Evolutionary conservation across 1,284 basidiomycete species (phyloP).

Genomic region (Waitea zeae): DNA sequence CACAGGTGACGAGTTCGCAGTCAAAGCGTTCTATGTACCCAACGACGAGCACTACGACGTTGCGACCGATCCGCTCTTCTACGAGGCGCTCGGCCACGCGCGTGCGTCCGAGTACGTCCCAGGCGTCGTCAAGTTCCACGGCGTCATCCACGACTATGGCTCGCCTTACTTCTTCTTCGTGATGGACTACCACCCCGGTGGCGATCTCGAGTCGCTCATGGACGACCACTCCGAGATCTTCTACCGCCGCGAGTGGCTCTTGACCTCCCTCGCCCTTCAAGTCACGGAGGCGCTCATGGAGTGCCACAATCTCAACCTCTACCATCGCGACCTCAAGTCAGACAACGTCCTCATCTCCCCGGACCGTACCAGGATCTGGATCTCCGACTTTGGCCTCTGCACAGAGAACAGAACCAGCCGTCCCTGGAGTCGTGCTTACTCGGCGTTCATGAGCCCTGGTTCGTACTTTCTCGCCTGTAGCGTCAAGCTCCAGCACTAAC

Average conservation of each 20-base stretch:
- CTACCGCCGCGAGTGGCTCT: conserved; percentile 28
- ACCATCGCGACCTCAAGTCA: conserved; percentile 59
- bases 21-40: too few species aligned
- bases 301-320: conserved; percentile 42
- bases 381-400: conserved; percentile 57
- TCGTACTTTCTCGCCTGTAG: conserved; percentile 8
- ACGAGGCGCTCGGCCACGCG: too few species aligned
- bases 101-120: too few species aligned
- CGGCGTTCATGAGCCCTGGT: conserved; percentile 50
- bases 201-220: too few species aligned
- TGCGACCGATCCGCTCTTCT: too few species aligned
- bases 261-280: conserved; percentile 34
- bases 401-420: conserved; percentile 27
- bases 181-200: too few species aligned
- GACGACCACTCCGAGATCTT: too few species aligned
- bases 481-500: background rate
- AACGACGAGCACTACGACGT: too few species aligned
- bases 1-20: too few species aligned
- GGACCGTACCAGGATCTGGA: conserved; percentile 25
- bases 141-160: too few species aligned
- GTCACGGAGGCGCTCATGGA: conserved; percentile 45
- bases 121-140: too few species aligned
- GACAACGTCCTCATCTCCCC: conserved; percentile 49
- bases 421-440: conserved; percentile 33
- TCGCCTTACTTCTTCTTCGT: too few species aligned